These are phyloP conservation scores for Fusarium austroafricanum DNA, from an alignment of 2,329 filamentous ascomycete genomes.

Conservation along the genomic window DNA sequence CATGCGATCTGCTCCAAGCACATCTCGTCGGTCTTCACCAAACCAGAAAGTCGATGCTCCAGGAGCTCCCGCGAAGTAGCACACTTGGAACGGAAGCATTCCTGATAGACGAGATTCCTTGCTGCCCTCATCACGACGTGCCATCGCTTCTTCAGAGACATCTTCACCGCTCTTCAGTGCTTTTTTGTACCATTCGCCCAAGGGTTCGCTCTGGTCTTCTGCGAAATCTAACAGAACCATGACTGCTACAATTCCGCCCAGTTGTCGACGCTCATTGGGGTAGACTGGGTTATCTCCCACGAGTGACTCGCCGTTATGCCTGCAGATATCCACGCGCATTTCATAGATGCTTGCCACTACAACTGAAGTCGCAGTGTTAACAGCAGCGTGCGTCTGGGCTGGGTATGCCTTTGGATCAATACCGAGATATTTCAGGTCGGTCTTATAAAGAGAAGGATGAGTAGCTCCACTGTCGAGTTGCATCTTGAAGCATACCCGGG, in stretches of 20 bases:
- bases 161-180: conserved; percentile 24
- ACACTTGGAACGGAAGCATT: conserved; percentile 45
- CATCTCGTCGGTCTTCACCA: conserved; percentile 44
- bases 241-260: conserved; percentile 44
- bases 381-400: conserved; percentile 30
- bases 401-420: conserved; percentile 38
- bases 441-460: conserved; percentile 35
- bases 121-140: conserved; percentile 17
- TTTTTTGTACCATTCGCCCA: conserved; percentile 11
- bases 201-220: conserved; percentile 15
- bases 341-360: conserved; percentile 35
- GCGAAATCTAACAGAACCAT: conserved; percentile 28
- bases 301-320: conserved; percentile 42
- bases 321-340: conserved; percentile 44
- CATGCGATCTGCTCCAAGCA: conserved; percentile 45
- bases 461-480: conserved; percentile 45
- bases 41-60: conserved; percentile 39
- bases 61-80: conserved; percentile 39
- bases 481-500: conserved; percentile 43
- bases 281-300: conserved; percentile 42
- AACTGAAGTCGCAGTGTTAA: conserved; percentile 32
- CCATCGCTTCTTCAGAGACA: conserved; percentile 34
- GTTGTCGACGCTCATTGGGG: conserved; percentile 37
- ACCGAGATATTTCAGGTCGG: conserved; percentile 36
- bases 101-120: conserved; percentile 40